Base-by-base conservation (phyloP, 352 stramenopile genomes). In the Globisporangium paddicum region DNA sequence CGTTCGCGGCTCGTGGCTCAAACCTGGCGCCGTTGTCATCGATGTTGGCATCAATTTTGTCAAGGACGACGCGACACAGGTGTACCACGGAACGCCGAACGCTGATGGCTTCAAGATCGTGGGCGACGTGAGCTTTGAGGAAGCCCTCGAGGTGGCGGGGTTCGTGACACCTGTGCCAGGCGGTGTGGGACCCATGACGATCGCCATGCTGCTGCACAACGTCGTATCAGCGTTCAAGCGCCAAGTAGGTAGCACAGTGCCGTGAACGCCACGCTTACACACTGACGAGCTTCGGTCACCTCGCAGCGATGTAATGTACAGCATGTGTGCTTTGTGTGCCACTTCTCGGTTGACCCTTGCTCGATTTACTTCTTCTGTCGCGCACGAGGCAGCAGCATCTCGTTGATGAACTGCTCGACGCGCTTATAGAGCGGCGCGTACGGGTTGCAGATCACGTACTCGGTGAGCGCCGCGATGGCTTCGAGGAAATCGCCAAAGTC, bases 11-110 rank as follows among this genome's bases (percentile, higher is more conserved):
- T 78, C 91, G 40, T 99, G 97, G 97, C 70, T 99, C 35, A 99
- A 99, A 69, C 82, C 91, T 13, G 97, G 97, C 18, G 93, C 92
- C 13, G 89, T 97, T 5, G 97, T 99, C 7, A 95, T 99, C 64
- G 97, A 99, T 75, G 97, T 99, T 16, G 98, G 98, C 8, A 99
- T 99, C 71, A 99, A 99, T 67, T 97, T 94, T 61, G 90, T 99
- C 3, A 84, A 95, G 11, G 83, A 93, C 38, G 42, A 72, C 3
- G 59, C 65, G 19, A 55, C 63, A 0, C 60, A 71, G n/a, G 28
- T 42, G 16, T 91, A 80, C 50, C 75, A 91, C 60, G 79, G 79
- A 6, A 45, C 69, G 23, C 55, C 64, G 30, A 91, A 86, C 45
- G 59, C 58, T 16, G 80, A 95, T 52, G 95, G 96, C 23, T 99